Evolutionary conservation across 176 grass and related monocot species (phyloP).

Genomic region (Oropetium thomaeum): DNA sequence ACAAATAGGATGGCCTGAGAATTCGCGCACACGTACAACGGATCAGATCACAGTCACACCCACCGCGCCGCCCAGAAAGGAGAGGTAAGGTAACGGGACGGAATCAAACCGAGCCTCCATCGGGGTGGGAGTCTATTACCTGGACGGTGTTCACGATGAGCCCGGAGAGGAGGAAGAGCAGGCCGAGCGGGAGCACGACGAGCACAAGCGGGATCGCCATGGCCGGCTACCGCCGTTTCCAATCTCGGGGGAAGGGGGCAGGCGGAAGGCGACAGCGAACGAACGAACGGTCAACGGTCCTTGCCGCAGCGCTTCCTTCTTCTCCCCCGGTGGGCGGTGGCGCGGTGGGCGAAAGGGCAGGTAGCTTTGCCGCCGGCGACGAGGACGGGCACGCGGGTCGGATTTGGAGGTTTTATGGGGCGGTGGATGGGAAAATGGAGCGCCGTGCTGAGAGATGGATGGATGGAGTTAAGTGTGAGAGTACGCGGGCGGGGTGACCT

Average conservation of each 20-base stretch:
- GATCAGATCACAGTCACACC: constrained; percentile 31
- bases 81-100: not conserved
- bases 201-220: constrained; percentile 53
- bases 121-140: constrained; percentile 18
- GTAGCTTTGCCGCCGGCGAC: constrained; percentile 7
- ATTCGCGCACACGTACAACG: not conserved
- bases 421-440: not conserved
- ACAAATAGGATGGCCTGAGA: constrained; percentile 58
- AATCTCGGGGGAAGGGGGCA: not conserved
- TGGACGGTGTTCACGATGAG: constrained; percentile 58
- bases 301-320: not conserved
- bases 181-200: constrained; percentile 60
- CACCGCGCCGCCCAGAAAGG: not conserved
- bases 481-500: not conserved
- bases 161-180: constrained; percentile 76
- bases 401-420: constrained; percentile 27
- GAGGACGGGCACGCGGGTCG: not conserved
- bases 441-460: not conserved
- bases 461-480: not conserved
- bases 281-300: no score
- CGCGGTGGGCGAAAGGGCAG: no score
- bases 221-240: not conserved
- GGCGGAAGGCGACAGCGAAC: not conserved
- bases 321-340: not conserved
- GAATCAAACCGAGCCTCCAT: not conserved